Evolutionary conservation across 176 grass and related monocot species (phyloP).

Genomic region (Avena eriantha): DNA sequence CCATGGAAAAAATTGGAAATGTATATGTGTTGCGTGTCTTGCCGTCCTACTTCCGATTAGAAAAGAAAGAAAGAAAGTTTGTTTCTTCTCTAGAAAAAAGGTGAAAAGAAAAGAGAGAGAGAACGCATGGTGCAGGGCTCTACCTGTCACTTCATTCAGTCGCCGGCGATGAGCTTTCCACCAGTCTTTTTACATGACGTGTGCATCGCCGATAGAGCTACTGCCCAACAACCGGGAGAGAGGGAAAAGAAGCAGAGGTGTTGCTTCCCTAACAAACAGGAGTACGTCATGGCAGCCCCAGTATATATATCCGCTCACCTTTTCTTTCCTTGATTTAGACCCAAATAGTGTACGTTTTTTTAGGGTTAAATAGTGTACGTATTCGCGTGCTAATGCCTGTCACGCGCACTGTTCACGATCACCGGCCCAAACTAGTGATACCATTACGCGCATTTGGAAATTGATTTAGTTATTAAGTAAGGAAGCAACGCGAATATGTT

Average conservation of each 20-base stretch:
- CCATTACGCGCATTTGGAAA: constrained; percentile 17
- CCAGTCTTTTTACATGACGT: constrained; percentile 39
- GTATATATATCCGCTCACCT: background rate
- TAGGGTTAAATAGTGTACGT: no score
- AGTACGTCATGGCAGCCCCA: constrained; percentile 29
- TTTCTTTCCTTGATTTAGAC: background rate
- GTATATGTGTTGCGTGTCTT: background rate
- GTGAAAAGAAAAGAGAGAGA: background rate
- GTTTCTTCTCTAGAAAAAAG: background rate
- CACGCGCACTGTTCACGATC: constrained; percentile 25
- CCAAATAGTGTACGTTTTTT: background rate
- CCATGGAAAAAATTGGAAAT: background rate
- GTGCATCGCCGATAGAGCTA: constrained; percentile 22
- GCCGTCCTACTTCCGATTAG: background rate
- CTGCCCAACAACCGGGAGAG: constrained; percentile 39
- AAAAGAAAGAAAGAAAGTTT: background rate
- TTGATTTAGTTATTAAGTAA: background rate
- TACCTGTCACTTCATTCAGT: background rate
- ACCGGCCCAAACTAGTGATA: background rate
- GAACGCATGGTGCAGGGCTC: background rate
- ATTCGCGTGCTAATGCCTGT: background rate
- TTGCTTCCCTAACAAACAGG: constrained; percentile 35
- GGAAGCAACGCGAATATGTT: constrained; percentile 4
- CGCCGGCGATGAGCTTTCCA: constrained; percentile 33
- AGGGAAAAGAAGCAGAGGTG: constrained; percentile 20